Conservation (phyloP, 139 green algal genomes). For the Closterium sp. region DNA sequence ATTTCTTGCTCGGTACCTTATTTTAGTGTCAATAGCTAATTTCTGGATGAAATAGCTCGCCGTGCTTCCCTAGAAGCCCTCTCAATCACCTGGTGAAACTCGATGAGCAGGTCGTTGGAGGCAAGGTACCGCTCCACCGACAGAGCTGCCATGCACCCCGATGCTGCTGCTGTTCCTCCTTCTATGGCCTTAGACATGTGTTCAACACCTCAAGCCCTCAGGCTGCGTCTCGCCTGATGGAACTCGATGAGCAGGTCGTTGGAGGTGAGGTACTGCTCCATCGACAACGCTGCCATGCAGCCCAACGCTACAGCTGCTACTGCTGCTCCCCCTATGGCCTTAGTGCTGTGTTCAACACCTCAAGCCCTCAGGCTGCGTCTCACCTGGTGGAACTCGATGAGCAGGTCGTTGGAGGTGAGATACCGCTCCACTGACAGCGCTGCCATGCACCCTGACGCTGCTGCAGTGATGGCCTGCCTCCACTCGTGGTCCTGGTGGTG, state of each 20-base stretch:
- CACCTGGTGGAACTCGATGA: conserved; percentile 50
- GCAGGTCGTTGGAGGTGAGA: conserved; percentile 67
- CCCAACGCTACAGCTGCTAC: conserved; percentile 81
- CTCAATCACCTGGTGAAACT: background rate
- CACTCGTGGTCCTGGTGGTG: conserved; percentile 25
- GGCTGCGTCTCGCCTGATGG: conserved; percentile 25
- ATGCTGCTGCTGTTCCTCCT: conserved; percentile 74
- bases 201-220: background rate
- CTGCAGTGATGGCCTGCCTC: conserved; percentile 90
- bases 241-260: conserved; percentile 16
- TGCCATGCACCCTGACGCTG: conserved; percentile 90
- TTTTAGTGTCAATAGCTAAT: too few relatives aligned
- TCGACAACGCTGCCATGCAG: conserved; percentile 85
- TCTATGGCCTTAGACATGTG: background rate
- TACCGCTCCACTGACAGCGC: conserved; percentile 92
- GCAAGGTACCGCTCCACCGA: conserved; percentile 77
- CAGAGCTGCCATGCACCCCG: conserved; percentile 91
- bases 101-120: conserved; percentile 3
- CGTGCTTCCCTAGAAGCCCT: too few relatives aligned
- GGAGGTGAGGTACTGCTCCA: conserved; percentile 76
- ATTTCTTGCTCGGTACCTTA: background rate
- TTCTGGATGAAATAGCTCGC: too few relatives aligned
- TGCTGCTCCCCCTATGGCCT: background rate
- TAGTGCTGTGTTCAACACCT: too few relatives aligned
- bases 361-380: too few relatives aligned